Evolutionary conservation across 1,139 yeast genomes (phyloP).

Genomic region (Zygoascus sp.): DNA sequence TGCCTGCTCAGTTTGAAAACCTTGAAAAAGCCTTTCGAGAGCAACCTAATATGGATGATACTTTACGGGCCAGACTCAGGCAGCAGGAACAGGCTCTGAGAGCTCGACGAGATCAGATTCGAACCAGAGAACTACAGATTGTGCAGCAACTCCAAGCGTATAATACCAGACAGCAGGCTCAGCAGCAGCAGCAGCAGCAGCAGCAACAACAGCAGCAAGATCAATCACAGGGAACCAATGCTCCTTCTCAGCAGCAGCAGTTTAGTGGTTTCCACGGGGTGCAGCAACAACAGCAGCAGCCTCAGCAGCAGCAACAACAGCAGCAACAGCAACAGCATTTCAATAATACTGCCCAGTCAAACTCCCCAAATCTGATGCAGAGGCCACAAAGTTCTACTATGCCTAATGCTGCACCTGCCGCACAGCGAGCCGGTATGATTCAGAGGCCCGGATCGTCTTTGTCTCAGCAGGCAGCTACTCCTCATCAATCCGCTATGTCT

Average conservation of each 20-base stretch:
- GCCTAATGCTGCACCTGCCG: conserved; percentile 4
- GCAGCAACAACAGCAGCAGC: conserved; percentile 16
- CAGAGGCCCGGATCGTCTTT: conserved; percentile 1
- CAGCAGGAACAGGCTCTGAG: conserved; percentile 26
- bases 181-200: conserved; percentile 20
- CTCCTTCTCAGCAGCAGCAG: conserved; percentile 7
- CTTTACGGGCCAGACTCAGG: conserved; percentile 19
- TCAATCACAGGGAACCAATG: conserved; percentile 9
- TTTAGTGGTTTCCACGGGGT: neutral
- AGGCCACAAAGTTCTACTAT: neutral
- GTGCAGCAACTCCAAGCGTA: conserved; percentile 29
- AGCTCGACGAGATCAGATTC: conserved; percentile 26
- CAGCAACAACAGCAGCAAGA: conserved; percentile 12
- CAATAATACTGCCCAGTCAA: neutral
- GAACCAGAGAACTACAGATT: conserved; percentile 24
- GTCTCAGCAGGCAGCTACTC: neutral
- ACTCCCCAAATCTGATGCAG: conserved; percentile 1
- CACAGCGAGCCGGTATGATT: neutral
- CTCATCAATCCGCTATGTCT: conserved; percentile 4
- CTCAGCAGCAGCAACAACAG: conserved; percentile 11
- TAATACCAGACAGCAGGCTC: conserved; percentile 21
- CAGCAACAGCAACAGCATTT: conserved; percentile 7
- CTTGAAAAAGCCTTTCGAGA: conserved; percentile 25
- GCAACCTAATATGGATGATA: conserved; percentile 24
- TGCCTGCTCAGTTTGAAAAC: conserved; percentile 22